Base-by-base conservation (phyloP, 2,329 filamentous ascomycete species). In the Fonsecaea pugnacius region DNA sequence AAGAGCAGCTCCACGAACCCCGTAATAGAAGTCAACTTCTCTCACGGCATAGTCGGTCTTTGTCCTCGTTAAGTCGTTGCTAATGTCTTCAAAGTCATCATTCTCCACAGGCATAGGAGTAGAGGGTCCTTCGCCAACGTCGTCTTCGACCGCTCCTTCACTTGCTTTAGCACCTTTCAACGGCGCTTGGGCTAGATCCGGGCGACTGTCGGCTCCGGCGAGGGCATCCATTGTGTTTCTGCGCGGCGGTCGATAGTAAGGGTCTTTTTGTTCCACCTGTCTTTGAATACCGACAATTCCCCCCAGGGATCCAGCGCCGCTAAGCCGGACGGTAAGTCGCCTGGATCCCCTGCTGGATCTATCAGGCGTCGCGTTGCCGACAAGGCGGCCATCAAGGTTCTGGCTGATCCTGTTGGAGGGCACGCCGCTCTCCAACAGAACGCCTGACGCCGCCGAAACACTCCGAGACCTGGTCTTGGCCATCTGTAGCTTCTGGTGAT, bases 11-110 rank as follows among this genome's bases (percentile, higher is more conserved):
- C 95, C 95, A 36, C 95, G 87, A 18, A 96, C 90, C 9, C 92
- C 91, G 72, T 99, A 98, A 78, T 98, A 98, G 72, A 96, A 96
- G 75, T 99, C 95, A 0, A 96, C 92, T 76, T 99, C 95, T 62
- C 95, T 89, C 0, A 94, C 95, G 1, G 93, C 89, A 40, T 71
- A 71, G 73, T 99, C 94, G 1, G 90, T 89, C 63, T 78, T 80
- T 69, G 70, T 75, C 67, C 68, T 67, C 1, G 82, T 79, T 38
- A 85, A 81, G 36, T 83, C 75, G 63, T 78, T 75, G 33, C 76
- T 66, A 51, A 77, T 70, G 66, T 76, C 67, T 51, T 75, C 70
- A 60, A 76, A 74, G n/a, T 71, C 69, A 35, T 72, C 71, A 1
- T 79, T 79, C 1, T 79, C 79, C 2, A 58, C 18, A 27, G 62